Evolutionary conservation across 2,329 filamentous ascomycete species (phyloP), one percentile per base, ranked within the genome.

Genomic region (Ascochyta fabae): DNA sequence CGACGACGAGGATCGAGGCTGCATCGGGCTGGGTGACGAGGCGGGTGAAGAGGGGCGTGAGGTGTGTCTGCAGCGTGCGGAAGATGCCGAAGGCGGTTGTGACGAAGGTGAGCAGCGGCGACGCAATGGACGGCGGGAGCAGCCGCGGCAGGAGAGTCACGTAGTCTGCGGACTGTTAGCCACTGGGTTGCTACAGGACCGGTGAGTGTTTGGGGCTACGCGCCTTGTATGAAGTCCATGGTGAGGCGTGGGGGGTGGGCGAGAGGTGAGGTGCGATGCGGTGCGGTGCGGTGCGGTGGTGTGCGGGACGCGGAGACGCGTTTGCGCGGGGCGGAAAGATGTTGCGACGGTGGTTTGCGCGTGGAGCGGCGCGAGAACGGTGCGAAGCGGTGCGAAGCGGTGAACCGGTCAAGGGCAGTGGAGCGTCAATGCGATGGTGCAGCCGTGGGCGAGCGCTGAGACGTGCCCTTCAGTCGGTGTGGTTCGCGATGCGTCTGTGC

Each of bases 1-100:
- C 76, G 4, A 90, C 78, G 8, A 87, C 67, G 13, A 80, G 78
- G 47, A 88, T 75, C 9, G 83, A 79, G 42, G 83, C 74, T 51
- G 82, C 72, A 66, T 81, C 79, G 47, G 79, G 79, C 55, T 74
- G 63, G 0, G 68, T 67, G 19, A 66, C 52, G 36, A 74, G 44
- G 35, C 62, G 65, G 2, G 58, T 59, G 60, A 74, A 38, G 46
- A 75, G 64, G 1, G 72, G 71, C 1, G 63, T 53, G 57, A 74
- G 63, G 53, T 73, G 66, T 4, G 69, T 59, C 50, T 68, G 64
- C 26, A 69, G 58, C 10, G 70, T 68, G 56, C 63, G 63, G 41
- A 60, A 54, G 53, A 74, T 44, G 61, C 66, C 67, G 57, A 71
- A 66, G 36, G 54, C 39, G 44, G 68, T 71, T 8, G 69, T 68